Conservation (phyloP, 345 rosid genomes). For the Brassica carinata region DNA sequence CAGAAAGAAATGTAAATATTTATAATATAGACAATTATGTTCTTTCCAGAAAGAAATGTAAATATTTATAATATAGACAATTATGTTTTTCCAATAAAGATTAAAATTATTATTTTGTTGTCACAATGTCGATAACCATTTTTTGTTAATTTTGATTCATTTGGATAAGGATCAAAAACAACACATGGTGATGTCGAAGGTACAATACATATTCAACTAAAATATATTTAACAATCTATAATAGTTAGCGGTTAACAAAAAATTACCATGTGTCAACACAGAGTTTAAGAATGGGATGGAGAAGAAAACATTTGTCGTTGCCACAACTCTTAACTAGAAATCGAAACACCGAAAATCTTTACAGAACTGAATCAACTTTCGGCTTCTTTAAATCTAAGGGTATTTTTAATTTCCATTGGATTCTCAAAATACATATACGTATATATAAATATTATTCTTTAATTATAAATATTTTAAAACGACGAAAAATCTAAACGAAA, state of each 20-base stretch:
- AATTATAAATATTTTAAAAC: no score
- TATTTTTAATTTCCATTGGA: no score
- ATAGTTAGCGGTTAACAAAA: neutral
- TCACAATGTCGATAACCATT: neutral
- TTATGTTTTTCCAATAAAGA: neutral
- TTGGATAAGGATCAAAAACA: neutral
- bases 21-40: neutral
- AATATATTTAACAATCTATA: neutral
- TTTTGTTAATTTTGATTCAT: neutral
- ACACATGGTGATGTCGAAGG: neutral
- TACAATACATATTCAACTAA: neutral
- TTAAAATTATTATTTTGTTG: neutral
- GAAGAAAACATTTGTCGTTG: no score
- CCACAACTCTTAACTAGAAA: no score
- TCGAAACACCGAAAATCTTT: neutral
- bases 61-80: neutral
- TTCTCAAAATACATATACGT: no score
- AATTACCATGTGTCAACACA: no score
- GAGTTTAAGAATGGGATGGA: no score
- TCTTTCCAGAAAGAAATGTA: no score
- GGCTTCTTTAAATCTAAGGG: neutral
- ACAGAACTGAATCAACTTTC: neutral
- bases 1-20: neutral
- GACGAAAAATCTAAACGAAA: no score
- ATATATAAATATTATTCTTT: no score